Conservation (phyloP, 108 stramenopile genomes). For the Pseudonitzschia delicatissima region DNA sequence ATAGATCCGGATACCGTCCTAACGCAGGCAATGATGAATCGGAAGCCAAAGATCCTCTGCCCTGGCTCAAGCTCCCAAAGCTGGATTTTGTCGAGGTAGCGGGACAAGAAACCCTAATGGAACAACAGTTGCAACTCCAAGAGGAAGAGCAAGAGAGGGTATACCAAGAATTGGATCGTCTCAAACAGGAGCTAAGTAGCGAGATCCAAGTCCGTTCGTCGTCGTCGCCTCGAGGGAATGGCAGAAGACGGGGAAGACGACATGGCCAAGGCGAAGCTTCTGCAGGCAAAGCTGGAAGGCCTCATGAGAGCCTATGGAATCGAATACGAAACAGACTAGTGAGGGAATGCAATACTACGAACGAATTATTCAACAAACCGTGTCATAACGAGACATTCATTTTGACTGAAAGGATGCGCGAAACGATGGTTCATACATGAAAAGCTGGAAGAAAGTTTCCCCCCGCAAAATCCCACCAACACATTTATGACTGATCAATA, state of each 20-base stretch:
- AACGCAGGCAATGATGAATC: constrained; percentile 14
- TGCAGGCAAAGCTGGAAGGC: constrained; percentile 45
- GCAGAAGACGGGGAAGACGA: constrained; percentile 28
- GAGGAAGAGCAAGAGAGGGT: constrained; percentile 20
- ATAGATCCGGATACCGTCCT: constrained; percentile 49
- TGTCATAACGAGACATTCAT: no score
- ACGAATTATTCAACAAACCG: not conserved
- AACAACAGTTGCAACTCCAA: constrained; percentile 1
- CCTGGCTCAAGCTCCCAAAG: constrained; percentile 69
- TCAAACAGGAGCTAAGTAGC: constrained; percentile 33
- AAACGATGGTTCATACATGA: no score
- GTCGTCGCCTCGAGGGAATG: not conserved
- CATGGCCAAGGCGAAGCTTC: constrained; percentile 35
- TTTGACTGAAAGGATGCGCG: no score
- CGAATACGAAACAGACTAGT: constrained; percentile 31
- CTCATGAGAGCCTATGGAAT: constrained; percentile 46
- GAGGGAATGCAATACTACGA: not conserved
- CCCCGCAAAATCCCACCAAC: no score
- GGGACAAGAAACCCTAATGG: constrained; percentile 43
- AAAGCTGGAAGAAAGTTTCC: no score
- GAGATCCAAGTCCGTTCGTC: constrained; percentile 19
- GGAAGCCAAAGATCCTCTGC: constrained; percentile 52
- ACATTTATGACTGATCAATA: no score
- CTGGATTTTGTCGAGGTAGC: constrained; percentile 81
- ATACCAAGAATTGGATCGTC: constrained; percentile 38